Evolutionary conservation across 768 basidiomycete genomes (phyloP).

Genomic region (Asterophora parasitica): DNA sequence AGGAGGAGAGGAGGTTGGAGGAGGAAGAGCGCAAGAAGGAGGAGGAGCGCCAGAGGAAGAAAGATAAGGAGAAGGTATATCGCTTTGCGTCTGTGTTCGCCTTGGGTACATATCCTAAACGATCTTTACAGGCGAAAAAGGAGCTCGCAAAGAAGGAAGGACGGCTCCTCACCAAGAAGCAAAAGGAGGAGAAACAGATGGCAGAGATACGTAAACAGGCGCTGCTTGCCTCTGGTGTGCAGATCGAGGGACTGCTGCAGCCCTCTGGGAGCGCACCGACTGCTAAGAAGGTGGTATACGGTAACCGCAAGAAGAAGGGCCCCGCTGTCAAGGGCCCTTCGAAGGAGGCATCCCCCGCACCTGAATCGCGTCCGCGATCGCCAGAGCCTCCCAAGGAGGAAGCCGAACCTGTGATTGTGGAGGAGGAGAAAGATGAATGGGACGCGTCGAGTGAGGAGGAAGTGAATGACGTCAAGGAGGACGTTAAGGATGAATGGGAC

Average conservation of each 20-base stretch:
- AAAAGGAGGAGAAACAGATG: conserved; percentile 87
- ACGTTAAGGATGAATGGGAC: conserved; percentile 54
- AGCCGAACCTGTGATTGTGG: conserved; percentile 19
- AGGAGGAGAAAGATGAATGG: conserved; percentile 39
- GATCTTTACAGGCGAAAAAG: conserved; percentile 67
- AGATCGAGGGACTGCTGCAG: conserved; percentile 85
- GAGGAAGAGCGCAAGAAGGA: conserved; percentile 77
- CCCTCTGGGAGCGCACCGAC: conserved; percentile 31
- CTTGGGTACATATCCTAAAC: conserved; percentile 1
- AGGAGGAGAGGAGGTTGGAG: conserved; percentile 75
- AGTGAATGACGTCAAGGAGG: conserved; percentile 24
- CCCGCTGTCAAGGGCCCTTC: conserved; percentile 39
- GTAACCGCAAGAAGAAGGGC: conserved; percentile 77
- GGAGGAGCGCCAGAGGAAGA: conserved; percentile 77
- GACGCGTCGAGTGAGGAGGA: conserved; percentile 17
- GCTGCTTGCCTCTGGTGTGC: conserved; percentile 81
- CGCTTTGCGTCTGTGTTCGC: conserved; percentile 4
- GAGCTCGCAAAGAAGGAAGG: conserved; percentile 94
- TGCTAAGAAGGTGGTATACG: conserved; percentile 77
- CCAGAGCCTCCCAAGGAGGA: conserved; percentile 31
- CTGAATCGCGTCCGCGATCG: conserved; percentile 50
- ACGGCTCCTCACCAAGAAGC: conserved; percentile 91
- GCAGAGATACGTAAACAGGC: conserved; percentile 91
- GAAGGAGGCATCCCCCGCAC: conserved; percentile 51
- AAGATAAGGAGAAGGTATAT: conserved; percentile 83